Evolutionary conservation across 768 basidiomycete species (phyloP).

Genomic region (Mrakia frigida): DNA sequence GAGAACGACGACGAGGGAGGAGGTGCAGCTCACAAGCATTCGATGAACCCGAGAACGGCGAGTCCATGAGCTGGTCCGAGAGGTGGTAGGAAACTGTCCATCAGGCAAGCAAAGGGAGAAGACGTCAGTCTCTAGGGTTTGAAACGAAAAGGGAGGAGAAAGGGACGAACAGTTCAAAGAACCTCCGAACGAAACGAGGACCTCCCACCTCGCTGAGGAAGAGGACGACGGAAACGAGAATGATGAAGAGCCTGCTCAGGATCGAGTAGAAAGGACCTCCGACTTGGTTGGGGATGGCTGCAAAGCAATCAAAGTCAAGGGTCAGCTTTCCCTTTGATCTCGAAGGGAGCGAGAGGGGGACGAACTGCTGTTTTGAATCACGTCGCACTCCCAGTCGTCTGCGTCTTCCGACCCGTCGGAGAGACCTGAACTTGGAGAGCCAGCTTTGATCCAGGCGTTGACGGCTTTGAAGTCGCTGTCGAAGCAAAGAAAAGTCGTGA

Average conservation of each 20-base stretch:
- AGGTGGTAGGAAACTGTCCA: conserved; percentile 67
- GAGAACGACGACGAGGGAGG: not conserved
- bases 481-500: conserved; percentile 46
- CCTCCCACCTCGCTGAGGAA: conserved; percentile 77
- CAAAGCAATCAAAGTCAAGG: not conserved
- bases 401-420: conserved; percentile 17
- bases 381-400: conserved; percentile 59
- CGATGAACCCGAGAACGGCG: conserved; percentile 79
- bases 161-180: conserved; percentile 54
- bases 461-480: conserved; percentile 64
- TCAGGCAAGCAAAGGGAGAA: no score
- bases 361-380: conserved; percentile 55
- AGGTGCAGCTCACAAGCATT: conserved; percentile 61
- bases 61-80: conserved; percentile 77
- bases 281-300: conserved; percentile 81
- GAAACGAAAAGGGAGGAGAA: no score
- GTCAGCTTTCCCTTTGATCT: conserved; percentile 47
- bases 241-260: conserved; percentile 77
- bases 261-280: conserved; percentile 90
- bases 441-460: conserved; percentile 47
- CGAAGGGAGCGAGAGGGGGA: conserved; percentile 21
- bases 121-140: not conserved
- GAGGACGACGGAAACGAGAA: conserved; percentile 75
- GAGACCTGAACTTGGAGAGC: conserved; percentile 27
- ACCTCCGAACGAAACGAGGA: conserved; percentile 50